Base-by-base conservation (phyloP, 306 rosid species). In the Neltuma alba region DNA sequence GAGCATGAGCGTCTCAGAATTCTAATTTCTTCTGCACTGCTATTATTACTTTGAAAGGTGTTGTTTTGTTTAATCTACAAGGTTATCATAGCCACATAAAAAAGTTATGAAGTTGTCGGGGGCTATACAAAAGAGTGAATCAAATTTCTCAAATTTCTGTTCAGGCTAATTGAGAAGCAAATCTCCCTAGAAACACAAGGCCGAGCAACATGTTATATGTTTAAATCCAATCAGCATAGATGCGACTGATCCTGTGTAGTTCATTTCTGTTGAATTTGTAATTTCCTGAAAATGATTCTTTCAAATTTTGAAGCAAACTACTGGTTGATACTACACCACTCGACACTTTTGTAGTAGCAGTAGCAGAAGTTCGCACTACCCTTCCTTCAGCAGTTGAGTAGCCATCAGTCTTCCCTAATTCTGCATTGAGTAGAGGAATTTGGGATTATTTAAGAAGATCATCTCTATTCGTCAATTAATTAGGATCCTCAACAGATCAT, bases 201-300 rank as follows among this genome's bases (percentile, higher is more conserved):
- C 20, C n/a, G n/a, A 60, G 21, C 37, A 60, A 28, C 42, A 62
- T 36, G 63, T 76, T 83, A n/a, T n/a, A n/a, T 50, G 20, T 34
- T 75, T 78, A 81, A 20, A 90, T 82, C 94, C 92, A 90, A 71
- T 90, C 92, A 25, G 74, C 92, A 83, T 90, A 86, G 77, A 88
- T 81, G 74, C 89, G 47, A 72, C 58, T 83, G 60, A 83, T 78
- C 75, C 30, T 86, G 71, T 60, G 74, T 6, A 83, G 66, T 33
- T 78, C 54, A 9, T 77, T 77, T 57, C 76, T 42, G 54, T 68
- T 81, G 66, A 84, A 76, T 13, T 28, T 30, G 77, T 8, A 36
- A 68, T 86, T 74, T 42, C 28, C 44, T 38, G 66, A 44, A 41
- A 54, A 21, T 9, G 76, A 65, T 81, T 80, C 63, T 3, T 23